Evolutionary conservation across 2,329 filamentous ascomycete species (phyloP), one percentile per base, ranked within the genome.

Genomic region (Fusarium caatingaense): DNA sequence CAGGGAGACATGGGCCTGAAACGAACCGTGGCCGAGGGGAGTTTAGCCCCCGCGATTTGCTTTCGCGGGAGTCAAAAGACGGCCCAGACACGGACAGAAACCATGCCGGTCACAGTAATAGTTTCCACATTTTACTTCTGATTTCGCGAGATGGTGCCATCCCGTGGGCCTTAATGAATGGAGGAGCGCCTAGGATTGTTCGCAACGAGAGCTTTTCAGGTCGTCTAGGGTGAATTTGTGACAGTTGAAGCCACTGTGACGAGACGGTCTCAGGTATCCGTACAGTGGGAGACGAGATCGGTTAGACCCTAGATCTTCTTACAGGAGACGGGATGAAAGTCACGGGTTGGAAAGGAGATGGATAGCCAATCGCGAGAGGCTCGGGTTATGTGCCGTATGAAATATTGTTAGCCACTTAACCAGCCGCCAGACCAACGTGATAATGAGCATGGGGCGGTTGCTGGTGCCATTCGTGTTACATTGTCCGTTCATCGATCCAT

Each of bases 141-240:
- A 27, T 49, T 58, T 55, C 21, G 66, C 42, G 44, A 58, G 69
- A 71, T 73, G 64, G 72, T 74, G 72, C 72, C 64, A 74, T 74
- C 68, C 56, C 55, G 58, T 66, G 21, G 32, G 37, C 58, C 41
- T 56, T 59, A n/a, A 50, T 56, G 25, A 50, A 54, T 44, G 47
- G 42, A 47, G 47, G 66, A 47, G 54, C 34, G 34, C 41, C 55
- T 37, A 55, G 60, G 54, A 49, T 48, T 44, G 28, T 46, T 34
- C 46, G 34, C 32, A n/a, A 34, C 18, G 15, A 53, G 40, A 37
- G 49, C 20, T 56, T 46, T 28, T 15, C 18, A 28, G 40, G 42
- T 37, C 34, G 34, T 11, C 54, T 56, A 60, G 59, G 55, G 37
- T 57, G 32, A 37, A 37, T 18, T 37, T 37, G 34, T 37, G 34